phyloP scores from a whole-genome alignment of 1,284 basidiomycete genomes.

The Cutaneotrichosporon curvatum region DNA sequence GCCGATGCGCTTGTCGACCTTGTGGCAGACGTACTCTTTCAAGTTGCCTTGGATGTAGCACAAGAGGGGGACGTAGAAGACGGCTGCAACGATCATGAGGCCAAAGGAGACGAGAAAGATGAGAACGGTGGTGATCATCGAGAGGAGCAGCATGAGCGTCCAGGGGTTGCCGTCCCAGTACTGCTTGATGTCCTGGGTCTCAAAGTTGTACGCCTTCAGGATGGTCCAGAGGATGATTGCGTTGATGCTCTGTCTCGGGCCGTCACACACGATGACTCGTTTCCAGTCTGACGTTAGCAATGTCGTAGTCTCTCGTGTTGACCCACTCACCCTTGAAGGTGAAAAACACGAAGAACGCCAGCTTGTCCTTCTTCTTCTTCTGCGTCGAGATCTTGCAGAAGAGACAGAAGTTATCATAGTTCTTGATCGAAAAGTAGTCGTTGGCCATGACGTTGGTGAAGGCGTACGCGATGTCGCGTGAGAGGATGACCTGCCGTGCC shows the following conservation, averaged over 20 bases:
- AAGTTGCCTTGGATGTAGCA: conserved; percentile 93
- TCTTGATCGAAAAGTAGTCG: conserved; percentile 84
- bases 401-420: conserved; percentile 96
- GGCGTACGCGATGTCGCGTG: conserved; percentile 91
- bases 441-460: conserved; percentile 98
- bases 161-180: conserved; percentile 13
- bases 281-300: conserved; percentile 72
- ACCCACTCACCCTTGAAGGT: conserved; percentile 83
- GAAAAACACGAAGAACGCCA: conserved; percentile 99
- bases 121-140: conserved; percentile 82
- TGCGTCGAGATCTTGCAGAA: conserved; percentile 94
- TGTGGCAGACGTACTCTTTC: conserved; percentile 98
- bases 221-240: conserved; percentile 87
- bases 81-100: conserved; percentile 70
- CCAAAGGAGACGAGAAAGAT: conserved; percentile 79
- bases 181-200: conserved; percentile 16
- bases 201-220: conserved; percentile 55
- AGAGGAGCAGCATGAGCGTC: conserved; percentile 73
- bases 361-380: conserved; percentile 91
- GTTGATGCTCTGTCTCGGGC: conserved; percentile 97
- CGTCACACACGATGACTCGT: conserved; percentile 83
- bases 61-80: conserved; percentile 85
- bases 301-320: too few species aligned
- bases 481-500: conserved; percentile 83
- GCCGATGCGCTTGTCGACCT: conserved; percentile 95